A percentile compares a stretch with the other conserved stretches of the same genome.
phyloP scores from a whole-genome alignment of 495 filamentous ascomycete genomes.

The Xylaria palmicola region DNA sequence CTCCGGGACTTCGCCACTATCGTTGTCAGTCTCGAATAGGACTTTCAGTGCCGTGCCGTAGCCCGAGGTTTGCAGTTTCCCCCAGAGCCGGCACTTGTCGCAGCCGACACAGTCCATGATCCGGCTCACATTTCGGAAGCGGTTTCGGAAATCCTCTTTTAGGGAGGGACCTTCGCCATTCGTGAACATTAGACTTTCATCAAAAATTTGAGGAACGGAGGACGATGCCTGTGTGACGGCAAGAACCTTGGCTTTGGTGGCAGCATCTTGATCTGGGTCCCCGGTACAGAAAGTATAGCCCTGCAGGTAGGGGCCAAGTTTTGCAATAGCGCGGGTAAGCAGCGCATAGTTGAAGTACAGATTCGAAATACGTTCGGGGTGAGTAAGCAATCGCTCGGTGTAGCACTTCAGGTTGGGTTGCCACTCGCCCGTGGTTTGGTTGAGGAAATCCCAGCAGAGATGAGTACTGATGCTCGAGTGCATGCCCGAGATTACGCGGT shows the following conservation, averaged over 20 bases:
- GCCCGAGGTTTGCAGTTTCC: conserved; percentile 93
- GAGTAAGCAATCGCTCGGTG: conserved; percentile 72
- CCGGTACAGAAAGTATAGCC: conserved; percentile 88
- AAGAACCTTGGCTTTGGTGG: conserved; percentile 76
- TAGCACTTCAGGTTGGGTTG: conserved; percentile 90
- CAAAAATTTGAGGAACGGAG: conserved; percentile 75
- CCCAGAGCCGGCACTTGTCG: conserved; percentile 98
- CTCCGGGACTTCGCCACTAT: conserved; percentile 65
- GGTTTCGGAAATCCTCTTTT: conserved; percentile 96
- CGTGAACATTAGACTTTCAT: conserved; percentile 92
- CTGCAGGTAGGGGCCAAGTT: conserved; percentile 81
- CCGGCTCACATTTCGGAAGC: conserved; percentile 92
- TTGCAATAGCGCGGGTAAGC: conserved; percentile 82
- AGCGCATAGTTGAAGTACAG: conserved; percentile 99
- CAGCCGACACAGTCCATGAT: conserved; percentile 99
- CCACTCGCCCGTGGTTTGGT: conserved; percentile 94
- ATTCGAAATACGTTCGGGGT: conserved; percentile 92
- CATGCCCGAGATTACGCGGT: conserved; percentile 93
- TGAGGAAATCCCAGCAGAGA: conserved; percentile 93
- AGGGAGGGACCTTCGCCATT: conserved; percentile 66
- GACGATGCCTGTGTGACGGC: conserved; percentile 66
- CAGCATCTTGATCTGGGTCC: conserved; percentile 72
- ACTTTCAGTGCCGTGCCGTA: conserved; percentile 96
- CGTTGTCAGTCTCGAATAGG: conserved; percentile 89
- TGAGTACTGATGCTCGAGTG: conserved; percentile 95